Evolutionary conservation across 352 stramenopile species (phyloP).

Genomic region (Globisporangium paddicum): DNA sequence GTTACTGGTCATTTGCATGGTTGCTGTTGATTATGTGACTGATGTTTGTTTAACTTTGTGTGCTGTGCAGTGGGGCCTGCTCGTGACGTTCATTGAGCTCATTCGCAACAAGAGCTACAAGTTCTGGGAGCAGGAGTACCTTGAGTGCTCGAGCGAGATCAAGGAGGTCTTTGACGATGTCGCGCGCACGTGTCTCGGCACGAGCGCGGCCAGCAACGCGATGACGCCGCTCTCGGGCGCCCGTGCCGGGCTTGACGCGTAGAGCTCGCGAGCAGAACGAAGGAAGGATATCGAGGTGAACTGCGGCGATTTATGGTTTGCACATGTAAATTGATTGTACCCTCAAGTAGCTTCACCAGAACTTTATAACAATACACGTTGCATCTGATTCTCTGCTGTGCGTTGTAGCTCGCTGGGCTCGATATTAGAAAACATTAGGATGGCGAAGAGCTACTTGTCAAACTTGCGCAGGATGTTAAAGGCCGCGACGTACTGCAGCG

Average conservation of each 20-base stretch:
- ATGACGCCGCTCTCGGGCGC: slow-evolving; percentile 15
- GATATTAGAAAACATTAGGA: background rate
- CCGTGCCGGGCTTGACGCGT: background rate
- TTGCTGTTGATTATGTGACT: background rate
- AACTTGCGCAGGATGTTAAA: slow-evolving; percentile 87
- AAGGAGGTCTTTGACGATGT: slow-evolving; percentile 99
- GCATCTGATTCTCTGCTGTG: background rate
- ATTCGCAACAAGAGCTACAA: slow-evolving; percentile 99
- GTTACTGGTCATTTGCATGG: background rate
- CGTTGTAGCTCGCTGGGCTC: too few relatives aligned
- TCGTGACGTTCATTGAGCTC: slow-evolving; percentile 99
- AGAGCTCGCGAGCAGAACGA: background rate
- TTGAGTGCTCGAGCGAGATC: slow-evolving; percentile 98
- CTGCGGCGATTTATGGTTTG: background rate
- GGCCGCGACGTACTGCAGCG: slow-evolving; percentile 81
- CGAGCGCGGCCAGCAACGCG: slow-evolving; percentile 21
- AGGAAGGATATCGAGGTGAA: background rate
- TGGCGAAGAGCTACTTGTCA: slow-evolving; percentile 41
- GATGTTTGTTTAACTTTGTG: slow-evolving; percentile 13
- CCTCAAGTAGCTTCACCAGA: slow-evolving; percentile 1
- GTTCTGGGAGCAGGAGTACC: slow-evolving; percentile 99
- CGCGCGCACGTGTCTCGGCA: slow-evolving; percentile 91
- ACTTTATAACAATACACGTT: background rate
- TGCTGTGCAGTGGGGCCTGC: slow-evolving; percentile 84
- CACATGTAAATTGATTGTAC: slow-evolving; percentile 3